phyloP scores from a whole-genome alignment of 352 stramenopile genomes.

The Globisporangium alternatum region DNA sequence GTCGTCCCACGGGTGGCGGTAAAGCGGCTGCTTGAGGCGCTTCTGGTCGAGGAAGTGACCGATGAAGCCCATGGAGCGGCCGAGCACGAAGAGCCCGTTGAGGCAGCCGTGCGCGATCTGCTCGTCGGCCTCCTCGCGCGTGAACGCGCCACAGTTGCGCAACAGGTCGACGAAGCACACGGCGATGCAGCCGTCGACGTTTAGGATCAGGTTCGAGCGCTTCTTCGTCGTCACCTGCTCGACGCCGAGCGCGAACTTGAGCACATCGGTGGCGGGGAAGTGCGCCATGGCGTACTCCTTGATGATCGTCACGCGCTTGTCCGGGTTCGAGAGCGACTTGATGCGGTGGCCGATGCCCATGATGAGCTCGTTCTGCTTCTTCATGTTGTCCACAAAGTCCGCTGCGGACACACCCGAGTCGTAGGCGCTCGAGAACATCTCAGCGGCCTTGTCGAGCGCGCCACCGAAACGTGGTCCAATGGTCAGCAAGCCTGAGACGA shows the following conservation, averaged over 20 bases:
- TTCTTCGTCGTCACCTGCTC: conserved; percentile 98
- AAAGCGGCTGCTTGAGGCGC: conserved; percentile 96
- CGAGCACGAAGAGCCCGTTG: conserved; percentile 92
- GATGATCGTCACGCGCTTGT: conserved; percentile 96
- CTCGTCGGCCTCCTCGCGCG: conserved; percentile 90
- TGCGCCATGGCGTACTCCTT: conserved; percentile 94
- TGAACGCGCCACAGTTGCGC: conserved; percentile 89
- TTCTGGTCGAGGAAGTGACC: conserved; percentile 98
- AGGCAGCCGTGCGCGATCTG: conserved; percentile 94
- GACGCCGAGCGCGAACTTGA: conserved; percentile 95
- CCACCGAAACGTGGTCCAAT: conserved; percentile 96
- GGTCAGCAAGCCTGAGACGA: conserved; percentile 95
- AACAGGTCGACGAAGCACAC: conserved; percentile 97
- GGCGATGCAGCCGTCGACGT: conserved; percentile 97
- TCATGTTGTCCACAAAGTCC: conserved; percentile 95
- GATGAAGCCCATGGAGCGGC: conserved; percentile 89
- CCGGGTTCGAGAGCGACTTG: conserved; percentile 94
- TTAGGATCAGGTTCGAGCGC: conserved; percentile 96
- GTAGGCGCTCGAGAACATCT: conserved; percentile 90
- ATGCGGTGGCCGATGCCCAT: conserved; percentile 97
- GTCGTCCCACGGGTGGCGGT: conserved; percentile 96
- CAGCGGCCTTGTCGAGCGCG: conserved; percentile 92
- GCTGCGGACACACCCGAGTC: conserved; percentile 86
- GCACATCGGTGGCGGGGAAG: conserved; percentile 92
- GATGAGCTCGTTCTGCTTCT: conserved; percentile 94